Evolutionary conservation across 2,329 filamentous ascomycete genomes (phyloP), one percentile per base, ranked within the genome.

Genomic region (Thielaviopsis musarum): DNA sequence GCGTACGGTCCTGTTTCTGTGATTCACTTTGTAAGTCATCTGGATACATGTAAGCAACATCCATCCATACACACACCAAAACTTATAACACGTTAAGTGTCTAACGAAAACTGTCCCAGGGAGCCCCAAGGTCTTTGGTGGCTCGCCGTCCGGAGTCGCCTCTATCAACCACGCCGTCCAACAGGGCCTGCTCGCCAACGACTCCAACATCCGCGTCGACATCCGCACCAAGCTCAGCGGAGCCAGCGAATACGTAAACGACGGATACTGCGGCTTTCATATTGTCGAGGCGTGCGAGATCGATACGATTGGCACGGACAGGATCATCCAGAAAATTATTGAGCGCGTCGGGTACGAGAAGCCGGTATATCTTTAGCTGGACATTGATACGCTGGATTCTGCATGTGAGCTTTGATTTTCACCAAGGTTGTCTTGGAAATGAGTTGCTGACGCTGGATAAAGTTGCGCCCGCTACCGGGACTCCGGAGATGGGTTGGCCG

Each of bases 51-150:
- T 73, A 78, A 66, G 70, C 62, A 13, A 1, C n/a, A 17, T 52
- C 66, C 3, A 19, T 30, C 53, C 21, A 28, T 24, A n/a, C 5
- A 22, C 17, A 13, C 22, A 6, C 19, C 52, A 58, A 41, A 54
- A 34, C 10, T 54, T 6, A 52, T 19, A 6, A 6, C 24, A 26
- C 24, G 24, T 26, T 6, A 26, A 5, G 2, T 21, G 5, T 49
- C 19, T 9, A 15, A 56, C 28, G 13, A 12, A 10, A 15, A 17
- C 77, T 63, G 7, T 21, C 34, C 22, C n/a, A 66, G 88, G 87
- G 87, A 82, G 80, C 61, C 89, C 88, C 52, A 91, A 91, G 69
- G 88, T 93, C 26, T 94, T 94, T 65, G 88, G 89, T 58, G 88
- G 88, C 30, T 83, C 86, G 0, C 88, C 88, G 0, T 86, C 81